Evolutionary conservation across 2,329 filamentous ascomycete species (phyloP), one percentile per base, ranked within the genome.

Genomic region (Furcasterigmium furcatum): DNA sequence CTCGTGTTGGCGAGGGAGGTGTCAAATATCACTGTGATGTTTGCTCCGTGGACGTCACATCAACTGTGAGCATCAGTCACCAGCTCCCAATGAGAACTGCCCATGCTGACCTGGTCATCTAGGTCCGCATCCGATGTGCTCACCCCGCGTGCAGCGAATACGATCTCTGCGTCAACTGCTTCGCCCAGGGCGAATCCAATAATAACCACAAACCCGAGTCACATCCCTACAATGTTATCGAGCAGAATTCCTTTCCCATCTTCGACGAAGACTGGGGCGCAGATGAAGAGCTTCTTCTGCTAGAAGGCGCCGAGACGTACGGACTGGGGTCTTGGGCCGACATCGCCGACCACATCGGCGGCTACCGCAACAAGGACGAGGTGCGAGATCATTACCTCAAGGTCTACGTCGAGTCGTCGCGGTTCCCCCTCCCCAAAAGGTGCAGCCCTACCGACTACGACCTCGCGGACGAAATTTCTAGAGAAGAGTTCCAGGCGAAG

Each of bases 21-120:
- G 88, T 91, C 25, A 96, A 97, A 65, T 99, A 95, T 66, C 90
- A 97, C 54, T 99, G 94, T 73, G 95, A 99, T 67, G 86, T 95
- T 48, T 99, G 94, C 67, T 95, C 90, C 38, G 89, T 89, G 47
- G 94, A 99, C 66, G 95, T 99, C 56, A 99, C 94, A 39, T 94
- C 91, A 5, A 99, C 94, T 39, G 94, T 95, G 78, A 60, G 86
- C 76, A 20, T 13, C 30, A n/a, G 5, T 38, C 4, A 13, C 8
- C 35, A 38, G 9, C 21, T 29, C 22, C n/a, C n/a, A n/a, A n/a
- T n/a, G n/a, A n/a, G n/a, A n/a, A n/a, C n/a, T n/a, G n/a, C n/a
- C n/a, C n/a, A n/a, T n/a, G n/a, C n/a, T n/a, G n/a, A 55, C 50
- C 38, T 45, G 40, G 30, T 41, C 32, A 32, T 34, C 5, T 48